Percentiles rank a stretch among this genome's conserved stretches.
phyloP scores from a whole-genome alignment of 2,329 filamentous ascomycete species.

The Pseudogymnoascus sp. region DNA sequence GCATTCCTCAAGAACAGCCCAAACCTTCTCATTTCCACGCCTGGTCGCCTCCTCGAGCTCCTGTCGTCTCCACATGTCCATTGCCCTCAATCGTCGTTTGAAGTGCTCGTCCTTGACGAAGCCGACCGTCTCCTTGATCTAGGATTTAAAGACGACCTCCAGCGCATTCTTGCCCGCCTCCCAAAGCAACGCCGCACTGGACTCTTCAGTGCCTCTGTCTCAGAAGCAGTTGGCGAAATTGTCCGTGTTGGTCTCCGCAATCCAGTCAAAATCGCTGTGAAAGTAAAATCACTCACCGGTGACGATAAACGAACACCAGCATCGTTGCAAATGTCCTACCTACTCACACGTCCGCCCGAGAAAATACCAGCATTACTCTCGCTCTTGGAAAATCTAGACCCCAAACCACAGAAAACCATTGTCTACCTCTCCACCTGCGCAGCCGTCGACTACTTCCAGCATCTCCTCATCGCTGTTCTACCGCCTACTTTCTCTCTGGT shows the following conservation, averaged over 20 bases:
- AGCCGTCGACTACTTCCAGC: constrained; percentile 87
- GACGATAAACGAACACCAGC: constrained; percentile 85
- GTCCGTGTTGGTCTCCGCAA: constrained; percentile 87
- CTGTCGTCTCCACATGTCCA: constrained; percentile 80
- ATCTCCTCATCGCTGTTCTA: constrained; percentile 65
- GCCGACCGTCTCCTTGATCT: constrained; percentile 87
- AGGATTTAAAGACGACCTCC: constrained; percentile 85
- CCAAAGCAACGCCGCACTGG: constrained; percentile 92
- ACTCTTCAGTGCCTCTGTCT: constrained; percentile 91
- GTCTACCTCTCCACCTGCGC: constrained; percentile 91
- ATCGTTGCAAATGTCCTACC: constrained; percentile 84
- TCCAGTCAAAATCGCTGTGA: constrained; percentile 88
- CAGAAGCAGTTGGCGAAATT: constrained; percentile 86
- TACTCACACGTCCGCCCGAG: constrained; percentile 64
- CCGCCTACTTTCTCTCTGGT: constrained; percentile 60
- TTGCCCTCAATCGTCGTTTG: constrained; percentile 80
- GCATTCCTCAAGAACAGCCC: constrained; percentile 75
- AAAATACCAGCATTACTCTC: constrained; percentile 69
- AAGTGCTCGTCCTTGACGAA: constrained; percentile 87
- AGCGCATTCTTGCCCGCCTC: constrained; percentile 71
- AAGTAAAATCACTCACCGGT: constrained; percentile 69
- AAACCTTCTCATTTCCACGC: constrained; percentile 84
- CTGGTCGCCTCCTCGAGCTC: constrained; percentile 80
- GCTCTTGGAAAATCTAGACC: constrained; percentile 60
- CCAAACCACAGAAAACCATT: constrained; percentile 74